These are phyloP conservation scores for Chlorella sp. DNA, from an alignment of 139 green algal genomes.

Conservation along the genomic window DNA sequence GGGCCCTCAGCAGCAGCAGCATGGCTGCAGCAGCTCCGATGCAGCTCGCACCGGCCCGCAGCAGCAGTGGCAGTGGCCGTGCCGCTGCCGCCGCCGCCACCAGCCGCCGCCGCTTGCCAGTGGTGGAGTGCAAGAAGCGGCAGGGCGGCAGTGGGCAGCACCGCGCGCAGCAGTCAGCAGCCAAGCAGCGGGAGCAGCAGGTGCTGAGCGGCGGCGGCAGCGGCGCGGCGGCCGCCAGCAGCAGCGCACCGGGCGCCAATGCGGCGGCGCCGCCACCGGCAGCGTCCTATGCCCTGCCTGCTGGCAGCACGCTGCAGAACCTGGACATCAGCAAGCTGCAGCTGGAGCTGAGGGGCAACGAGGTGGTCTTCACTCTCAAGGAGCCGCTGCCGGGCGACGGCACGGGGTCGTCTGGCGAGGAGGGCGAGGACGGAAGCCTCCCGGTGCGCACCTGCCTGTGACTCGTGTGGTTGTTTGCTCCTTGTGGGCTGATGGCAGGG, in stretches of 20 bases:
- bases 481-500: too few relatives aligned
- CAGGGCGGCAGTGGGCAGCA: neutral
- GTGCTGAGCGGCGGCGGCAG: neutral
- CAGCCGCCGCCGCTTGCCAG: neutral
- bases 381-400: neutral
- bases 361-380: constrained; percentile 30
- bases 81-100: too few relatives aligned
- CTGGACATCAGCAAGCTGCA: constrained; percentile 9
- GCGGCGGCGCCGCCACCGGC: neutral
- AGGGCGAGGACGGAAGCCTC: too few relatives aligned
- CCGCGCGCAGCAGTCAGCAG: neutral
- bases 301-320: neutral
- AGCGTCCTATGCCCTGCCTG: neutral
- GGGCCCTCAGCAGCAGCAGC: too few relatives aligned
- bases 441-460: neutral
- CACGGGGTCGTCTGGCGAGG: too few relatives aligned
- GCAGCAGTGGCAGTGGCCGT: too few relatives aligned
- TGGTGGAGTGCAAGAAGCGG: constrained; percentile 28
- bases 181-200: constrained; percentile 28
- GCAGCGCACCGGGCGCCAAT: neutral
- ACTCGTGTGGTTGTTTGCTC: too few relatives aligned
- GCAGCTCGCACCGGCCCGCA: too few relatives aligned
- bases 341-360: constrained; percentile 35
- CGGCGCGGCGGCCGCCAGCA: neutral
- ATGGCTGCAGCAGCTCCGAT: too few relatives aligned